A percentile compares a stretch with the other conserved stretches of the same genome.
phyloP scores from a whole-genome alignment of 192 early-diverging fungal genomes.

The Powellomyces hirtus region DNA sequence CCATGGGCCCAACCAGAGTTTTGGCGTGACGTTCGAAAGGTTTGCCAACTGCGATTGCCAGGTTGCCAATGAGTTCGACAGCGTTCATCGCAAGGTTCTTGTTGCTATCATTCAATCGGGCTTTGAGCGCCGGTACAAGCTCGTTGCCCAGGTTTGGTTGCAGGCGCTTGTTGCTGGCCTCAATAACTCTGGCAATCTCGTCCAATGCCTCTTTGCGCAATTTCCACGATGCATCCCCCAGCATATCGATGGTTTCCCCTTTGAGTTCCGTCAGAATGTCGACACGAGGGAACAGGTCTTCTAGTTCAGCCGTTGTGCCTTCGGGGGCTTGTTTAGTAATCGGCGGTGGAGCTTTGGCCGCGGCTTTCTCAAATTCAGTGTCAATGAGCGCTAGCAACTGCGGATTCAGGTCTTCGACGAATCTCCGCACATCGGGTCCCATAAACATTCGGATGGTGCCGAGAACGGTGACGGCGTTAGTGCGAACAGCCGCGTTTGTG shows the following conservation, averaged over 20 bases:
- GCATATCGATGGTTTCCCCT: slow-evolving; percentile 56
- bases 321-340: slow-evolving; percentile 47
- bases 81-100: slow-evolving; percentile 81
- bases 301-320: slow-evolving; percentile 41
- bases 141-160: slow-evolving; percentile 75
- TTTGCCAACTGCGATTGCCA: slow-evolving; percentile 82
- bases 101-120: slow-evolving; percentile 84
- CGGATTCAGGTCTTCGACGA: slow-evolving; percentile 86
- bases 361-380: slow-evolving; percentile 90
- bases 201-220: slow-evolving; percentile 89
- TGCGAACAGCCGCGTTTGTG: slow-evolving; percentile 79
- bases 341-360: slow-evolving; percentile 59
- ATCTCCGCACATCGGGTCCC: slow-evolving; percentile 78
- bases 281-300: slow-evolving; percentile 84
- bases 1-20: slow-evolving; percentile 66
- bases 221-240: slow-evolving; percentile 88
- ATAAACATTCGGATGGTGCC: slow-evolving; percentile 78
- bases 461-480: slow-evolving; percentile 75
- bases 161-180: slow-evolving; percentile 75
- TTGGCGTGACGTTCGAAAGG: slow-evolving; percentile 78
- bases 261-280: slow-evolving; percentile 72
- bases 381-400: slow-evolving; percentile 81
- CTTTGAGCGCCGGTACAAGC: slow-evolving; percentile 76
- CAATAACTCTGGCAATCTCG: slow-evolving; percentile 70
- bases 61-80: slow-evolving; percentile 72